These are phyloP conservation scores for Lactarius pseudohatsudake DNA, from an alignment of 768 basidiomycete genomes.

Conservation along the genomic window DNA sequence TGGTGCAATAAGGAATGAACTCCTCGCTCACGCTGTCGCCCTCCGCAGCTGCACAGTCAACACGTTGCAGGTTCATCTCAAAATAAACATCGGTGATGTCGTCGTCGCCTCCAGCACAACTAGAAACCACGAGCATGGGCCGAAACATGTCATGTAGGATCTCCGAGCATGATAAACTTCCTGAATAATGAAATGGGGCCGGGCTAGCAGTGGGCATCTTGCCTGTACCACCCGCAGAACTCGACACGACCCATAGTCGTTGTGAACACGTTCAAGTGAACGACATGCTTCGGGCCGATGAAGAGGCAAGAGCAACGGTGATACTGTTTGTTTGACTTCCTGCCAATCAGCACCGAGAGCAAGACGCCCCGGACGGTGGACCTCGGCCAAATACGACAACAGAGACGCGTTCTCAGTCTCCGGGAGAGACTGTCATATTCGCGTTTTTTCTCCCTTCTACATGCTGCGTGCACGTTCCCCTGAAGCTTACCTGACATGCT, in stretches of 20 bases:
- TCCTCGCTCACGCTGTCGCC: not conserved
- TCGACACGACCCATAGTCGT: no score
- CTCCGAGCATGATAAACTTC: no score
- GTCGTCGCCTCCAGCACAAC: no score
- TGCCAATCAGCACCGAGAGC: not conserved
- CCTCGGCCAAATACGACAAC: not conserved
- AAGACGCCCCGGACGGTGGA: not conserved
- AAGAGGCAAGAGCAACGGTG: not conserved
- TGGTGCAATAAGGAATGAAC: not conserved
- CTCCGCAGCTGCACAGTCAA: not conserved
- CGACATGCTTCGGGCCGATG: not conserved
- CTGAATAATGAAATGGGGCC: no score
- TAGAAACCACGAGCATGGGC: no score
- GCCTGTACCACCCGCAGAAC: no score
- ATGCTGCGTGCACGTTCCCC: not conserved
- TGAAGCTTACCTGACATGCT: not conserved
- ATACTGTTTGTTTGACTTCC: not conserved
- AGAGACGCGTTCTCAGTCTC: not conserved
- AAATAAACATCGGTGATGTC: no score
- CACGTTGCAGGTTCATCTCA: not conserved
- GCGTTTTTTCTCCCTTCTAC: not conserved
- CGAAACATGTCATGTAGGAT: no score
- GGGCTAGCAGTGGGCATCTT: no score
- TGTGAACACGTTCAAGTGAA: not conserved
- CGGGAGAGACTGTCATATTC: no score